These are phyloP conservation scores for Stropharia rugosoannulata DNA, from an alignment of 768 basidiomycete genomes.

Conservation along the genomic window DNA sequence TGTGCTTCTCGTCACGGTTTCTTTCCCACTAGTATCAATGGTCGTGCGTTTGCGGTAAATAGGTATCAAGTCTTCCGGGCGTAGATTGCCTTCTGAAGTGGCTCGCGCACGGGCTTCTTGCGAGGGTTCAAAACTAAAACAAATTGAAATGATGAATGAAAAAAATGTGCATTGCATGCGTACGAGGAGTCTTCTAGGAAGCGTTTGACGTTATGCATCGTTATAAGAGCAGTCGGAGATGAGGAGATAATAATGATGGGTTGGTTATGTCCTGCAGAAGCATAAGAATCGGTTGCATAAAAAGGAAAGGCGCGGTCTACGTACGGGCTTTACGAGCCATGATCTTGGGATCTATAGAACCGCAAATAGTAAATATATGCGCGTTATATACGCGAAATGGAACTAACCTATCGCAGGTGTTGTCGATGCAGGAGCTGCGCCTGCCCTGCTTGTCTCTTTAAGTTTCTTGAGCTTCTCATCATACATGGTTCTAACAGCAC, in stretches of 20 bases:
- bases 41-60: slow-evolving; percentile 82
- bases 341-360: slow-evolving; percentile 49
- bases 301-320: slow-evolving; percentile 20
- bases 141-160: neutral
- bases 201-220: slow-evolving; percentile 95
- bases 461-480: slow-evolving; percentile 78
- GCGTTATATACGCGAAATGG: neutral
- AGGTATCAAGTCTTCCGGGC: slow-evolving; percentile 82
- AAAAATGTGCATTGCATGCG: slow-evolving; percentile 19
- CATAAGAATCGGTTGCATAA: neutral
- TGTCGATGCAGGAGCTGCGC: slow-evolving; percentile 33
- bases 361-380: neutral
- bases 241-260: slow-evolving; percentile 99
- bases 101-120: slow-evolving; percentile 72
- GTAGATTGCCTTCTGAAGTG: slow-evolving; percentile 66
- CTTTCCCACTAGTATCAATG: slow-evolving; percentile 64
- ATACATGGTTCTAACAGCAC: slow-evolving; percentile 61
- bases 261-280: slow-evolving; percentile 62
- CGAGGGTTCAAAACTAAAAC: slow-evolving; percentile 66
- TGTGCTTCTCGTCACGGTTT: slow-evolving; percentile 52
- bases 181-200: slow-evolving; percentile 90
- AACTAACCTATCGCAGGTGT: slow-evolving; percentile 40
- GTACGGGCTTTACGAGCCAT: slow-evolving; percentile 70
- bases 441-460: slow-evolving; percentile 62
- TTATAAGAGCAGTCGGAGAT: slow-evolving; percentile 91